Conservation (phyloP, 1,284 basidiomycete species). For the Moesziomyces sp. region DNA sequence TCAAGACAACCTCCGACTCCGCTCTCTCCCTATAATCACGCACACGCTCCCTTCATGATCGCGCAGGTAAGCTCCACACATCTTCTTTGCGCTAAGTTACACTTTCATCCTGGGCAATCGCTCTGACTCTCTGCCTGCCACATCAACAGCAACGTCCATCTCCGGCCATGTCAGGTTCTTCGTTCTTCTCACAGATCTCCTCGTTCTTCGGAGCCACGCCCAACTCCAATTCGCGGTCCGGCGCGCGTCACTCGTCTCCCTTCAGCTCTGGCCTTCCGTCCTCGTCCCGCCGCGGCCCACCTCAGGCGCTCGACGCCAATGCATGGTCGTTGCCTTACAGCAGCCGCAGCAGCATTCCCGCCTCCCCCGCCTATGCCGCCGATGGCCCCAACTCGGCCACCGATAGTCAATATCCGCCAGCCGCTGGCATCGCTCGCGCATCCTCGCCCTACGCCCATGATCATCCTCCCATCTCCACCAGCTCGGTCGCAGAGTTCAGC, state of each 20-base stretch:
- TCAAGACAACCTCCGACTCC: background rate
- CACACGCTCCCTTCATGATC: slow-evolving; percentile 18
- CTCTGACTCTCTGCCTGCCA: background rate
- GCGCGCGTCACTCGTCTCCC: slow-evolving; percentile 27
- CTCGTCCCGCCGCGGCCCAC: slow-evolving; percentile 49
- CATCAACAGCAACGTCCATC: slow-evolving; percentile 32
- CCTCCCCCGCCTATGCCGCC: slow-evolving; percentile 28
- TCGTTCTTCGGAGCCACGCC: slow-evolving; percentile 52
- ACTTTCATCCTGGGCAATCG: background rate
- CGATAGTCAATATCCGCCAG: slow-evolving; percentile 39
- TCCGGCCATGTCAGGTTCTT: slow-evolving; percentile 37
- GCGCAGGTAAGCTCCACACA: slow-evolving; percentile 19
- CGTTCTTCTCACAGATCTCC: slow-evolving; percentile 58
- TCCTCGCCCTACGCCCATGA: slow-evolving; percentile 28
- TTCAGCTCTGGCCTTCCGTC: slow-evolving; percentile 45
- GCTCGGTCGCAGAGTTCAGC: slow-evolving; percentile 55
- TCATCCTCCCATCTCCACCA: slow-evolving; percentile 31
- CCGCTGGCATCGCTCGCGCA: slow-evolving; percentile 26
- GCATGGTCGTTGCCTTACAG: slow-evolving; percentile 59
- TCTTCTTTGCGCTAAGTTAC: background rate
- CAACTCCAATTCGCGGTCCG: slow-evolving; percentile 1
- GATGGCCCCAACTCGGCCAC: slow-evolving; percentile 22
- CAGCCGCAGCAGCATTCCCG: slow-evolving; percentile 30
- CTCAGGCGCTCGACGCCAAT: slow-evolving; percentile 33
- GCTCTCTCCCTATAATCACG: background rate